Evolutionary conservation across 805 yeast genomes (phyloP).

Genomic region (Myxozyma vanderwaltii): DNA sequence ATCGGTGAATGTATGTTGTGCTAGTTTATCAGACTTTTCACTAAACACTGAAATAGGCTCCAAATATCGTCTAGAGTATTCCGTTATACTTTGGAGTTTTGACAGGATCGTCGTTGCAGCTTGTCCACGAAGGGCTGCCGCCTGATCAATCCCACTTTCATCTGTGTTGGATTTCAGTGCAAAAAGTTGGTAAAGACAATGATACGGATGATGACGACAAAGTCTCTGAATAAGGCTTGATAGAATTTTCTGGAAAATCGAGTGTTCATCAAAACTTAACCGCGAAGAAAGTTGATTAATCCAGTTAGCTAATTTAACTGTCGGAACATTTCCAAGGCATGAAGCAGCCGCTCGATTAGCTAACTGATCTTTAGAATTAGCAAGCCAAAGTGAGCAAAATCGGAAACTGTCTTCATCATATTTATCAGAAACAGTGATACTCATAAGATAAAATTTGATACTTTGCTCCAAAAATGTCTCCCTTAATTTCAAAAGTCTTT

Average conservation of each 20-base stretch:
- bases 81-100: conserved; percentile 39
- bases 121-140: conserved; percentile 50
- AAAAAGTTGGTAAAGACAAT: conserved; percentile 56
- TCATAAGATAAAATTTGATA: conserved; percentile 58
- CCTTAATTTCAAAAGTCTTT: conserved; percentile 45
- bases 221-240: conserved; percentile 51
- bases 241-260: conserved; percentile 65
- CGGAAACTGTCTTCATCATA: conserved; percentile 65
- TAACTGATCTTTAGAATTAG: conserved; percentile 50
- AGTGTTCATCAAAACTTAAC: conserved; percentile 49
- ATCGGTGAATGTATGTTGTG: conserved; percentile 18
- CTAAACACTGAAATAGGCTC: conserved; percentile 55
- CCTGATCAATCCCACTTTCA: conserved; percentile 40
- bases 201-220: conserved; percentile 67
- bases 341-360: conserved; percentile 45
- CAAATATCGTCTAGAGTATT: conserved; percentile 35
- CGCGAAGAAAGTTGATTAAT: conserved; percentile 72
- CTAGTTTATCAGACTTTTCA: conserved; percentile 47
- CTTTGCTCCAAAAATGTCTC: conserved; percentile 55
- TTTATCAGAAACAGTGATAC: conserved; percentile 51
- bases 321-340: conserved; percentile 53
- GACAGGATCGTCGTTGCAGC: conserved; percentile 57
- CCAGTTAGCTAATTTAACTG: conserved; percentile 74
- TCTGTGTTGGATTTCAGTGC: conserved; percentile 26
- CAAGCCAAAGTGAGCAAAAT: conserved; percentile 83